These are phyloP conservation scores for Kodamaea jinghongensis DNA, from an alignment of 805 yeast species.

Conservation along the genomic window DNA sequence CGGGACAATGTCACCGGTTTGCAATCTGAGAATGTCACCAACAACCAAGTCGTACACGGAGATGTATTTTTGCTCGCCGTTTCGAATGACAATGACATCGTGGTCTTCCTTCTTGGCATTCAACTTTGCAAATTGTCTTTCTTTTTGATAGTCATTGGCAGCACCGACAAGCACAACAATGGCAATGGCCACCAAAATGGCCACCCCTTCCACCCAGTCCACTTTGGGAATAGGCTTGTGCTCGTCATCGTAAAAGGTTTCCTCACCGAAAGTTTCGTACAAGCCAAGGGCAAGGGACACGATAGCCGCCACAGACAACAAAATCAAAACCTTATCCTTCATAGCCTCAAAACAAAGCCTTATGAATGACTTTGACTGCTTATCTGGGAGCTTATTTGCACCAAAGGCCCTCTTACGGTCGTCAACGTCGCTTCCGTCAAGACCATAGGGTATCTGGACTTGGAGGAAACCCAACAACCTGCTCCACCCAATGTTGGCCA, in stretches of 20 bases:
- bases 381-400: conserved; percentile 66
- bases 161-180: conserved; percentile 94
- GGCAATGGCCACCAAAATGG: conserved; percentile 84
- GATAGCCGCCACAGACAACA: conserved; percentile 81
- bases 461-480: conserved; percentile 38
- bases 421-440: conserved; percentile 31
- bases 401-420: conserved; percentile 57
- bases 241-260: conserved; percentile 68
- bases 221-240: conserved; percentile 77
- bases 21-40: conserved; percentile 78
- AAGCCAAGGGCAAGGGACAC: conserved; percentile 87
- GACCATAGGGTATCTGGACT: conserved; percentile 41
- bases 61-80: conserved; percentile 62
- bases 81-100: conserved; percentile 69
- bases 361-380: conserved; percentile 62
- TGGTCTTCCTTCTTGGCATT: conserved; percentile 87
- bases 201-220: conserved; percentile 99
- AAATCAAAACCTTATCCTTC: conserved; percentile 83
- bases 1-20: conserved; percentile 93
- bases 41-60: conserved; percentile 74
- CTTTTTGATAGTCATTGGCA: conserved; percentile 95
- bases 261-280: conserved; percentile 77
- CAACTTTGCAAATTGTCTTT: conserved; percentile 82
- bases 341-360: conserved; percentile 51
- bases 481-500: conserved; percentile 39